phyloP scores from a whole-genome alignment of 2,329 filamentous ascomycete species.

The Sporothrix curviconia region DNA sequence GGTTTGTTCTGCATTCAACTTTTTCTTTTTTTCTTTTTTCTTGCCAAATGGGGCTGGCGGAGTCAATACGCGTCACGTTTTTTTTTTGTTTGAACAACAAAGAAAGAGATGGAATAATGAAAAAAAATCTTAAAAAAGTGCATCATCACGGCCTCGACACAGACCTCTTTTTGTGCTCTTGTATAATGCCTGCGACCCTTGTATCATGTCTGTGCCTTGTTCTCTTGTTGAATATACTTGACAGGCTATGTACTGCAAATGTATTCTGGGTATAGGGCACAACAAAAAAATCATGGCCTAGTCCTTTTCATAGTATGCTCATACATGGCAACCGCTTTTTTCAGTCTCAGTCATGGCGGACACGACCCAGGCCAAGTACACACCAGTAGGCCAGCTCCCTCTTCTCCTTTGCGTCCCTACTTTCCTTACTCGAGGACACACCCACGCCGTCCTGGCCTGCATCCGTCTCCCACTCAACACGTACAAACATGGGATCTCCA shows the following conservation, averaged over 20 bases:
- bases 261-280: no score
- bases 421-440: slow-evolving; percentile 41
- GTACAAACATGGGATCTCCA: slow-evolving; percentile 92
- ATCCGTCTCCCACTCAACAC: slow-evolving; percentile 82
- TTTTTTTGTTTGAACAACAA: slow-evolving; percentile 10
- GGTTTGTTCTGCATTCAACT: slow-evolving; percentile 6
- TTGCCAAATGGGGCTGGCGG: background rate
- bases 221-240: no score
- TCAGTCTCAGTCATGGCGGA: slow-evolving; percentile 40
- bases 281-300: background rate
- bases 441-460: slow-evolving; percentile 56
- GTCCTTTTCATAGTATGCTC: background rate
- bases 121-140: slow-evolving; percentile 13
- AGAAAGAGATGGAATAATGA: slow-evolving; percentile 10
- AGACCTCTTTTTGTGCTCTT: no score
- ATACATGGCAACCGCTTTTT: no score
- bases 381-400: slow-evolving; percentile 94
- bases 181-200: no score
- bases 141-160: slow-evolving; percentile 1
- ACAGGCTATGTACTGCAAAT: no score
- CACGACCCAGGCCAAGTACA: slow-evolving; percentile 79
- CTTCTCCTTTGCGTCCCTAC: slow-evolving; percentile 62
- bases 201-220: no score
- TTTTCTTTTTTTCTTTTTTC: slow-evolving; percentile 1
- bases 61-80: slow-evolving; percentile 7